These are phyloP conservation scores for Rheum nobile DNA, from an alignment of 148 eudicot species.

Conservation along the genomic window DNA sequence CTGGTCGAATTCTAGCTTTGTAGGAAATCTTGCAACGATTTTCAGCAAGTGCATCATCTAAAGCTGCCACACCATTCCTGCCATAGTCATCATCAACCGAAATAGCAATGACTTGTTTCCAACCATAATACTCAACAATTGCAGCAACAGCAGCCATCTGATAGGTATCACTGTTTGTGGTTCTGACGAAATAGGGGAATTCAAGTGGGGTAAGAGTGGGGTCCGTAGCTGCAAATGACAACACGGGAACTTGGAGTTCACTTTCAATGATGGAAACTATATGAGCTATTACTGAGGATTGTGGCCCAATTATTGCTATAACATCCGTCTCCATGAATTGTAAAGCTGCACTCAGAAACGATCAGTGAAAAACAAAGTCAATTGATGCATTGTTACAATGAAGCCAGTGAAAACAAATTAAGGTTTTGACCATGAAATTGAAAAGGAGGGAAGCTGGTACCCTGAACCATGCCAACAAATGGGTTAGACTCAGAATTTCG, in stretches of 20 bases:
- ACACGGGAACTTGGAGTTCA: constrained; percentile 70
- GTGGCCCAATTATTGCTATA: constrained; percentile 89
- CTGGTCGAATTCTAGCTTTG: constrained; percentile 65
- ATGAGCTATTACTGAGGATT: constrained; percentile 80
- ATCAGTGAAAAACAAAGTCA: constrained; percentile 1
- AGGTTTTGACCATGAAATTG: neutral
- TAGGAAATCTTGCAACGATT: constrained; percentile 58
- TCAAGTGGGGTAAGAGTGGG: constrained; percentile 67
- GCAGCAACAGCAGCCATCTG: constrained; percentile 90
- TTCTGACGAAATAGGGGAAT: constrained; percentile 70
- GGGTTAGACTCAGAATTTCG: constrained; percentile 66
- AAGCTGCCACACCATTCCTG: constrained; percentile 66
- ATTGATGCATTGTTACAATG: neutral
- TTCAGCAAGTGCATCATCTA: constrained; percentile 68
- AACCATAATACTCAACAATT: constrained; percentile 53
- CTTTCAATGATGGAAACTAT: constrained; percentile 42
- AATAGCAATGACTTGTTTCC: constrained; percentile 67
- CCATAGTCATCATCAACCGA: constrained; percentile 86
- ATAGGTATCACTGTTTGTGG: constrained; percentile 58
- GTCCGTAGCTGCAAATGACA: constrained; percentile 88
- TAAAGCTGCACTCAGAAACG: constrained; percentile 47
- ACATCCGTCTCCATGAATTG: constrained; percentile 62
- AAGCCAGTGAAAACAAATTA: neutral
- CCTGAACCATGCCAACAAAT: constrained; percentile 83
- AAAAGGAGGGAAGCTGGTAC: constrained; percentile 23